Percentiles rank a stretch among this genome's conserved stretches.
Evolutionary conservation across 1,284 basidiomycete species (phyloP).

Genomic region (Boletus albobrunnescens): DNA sequence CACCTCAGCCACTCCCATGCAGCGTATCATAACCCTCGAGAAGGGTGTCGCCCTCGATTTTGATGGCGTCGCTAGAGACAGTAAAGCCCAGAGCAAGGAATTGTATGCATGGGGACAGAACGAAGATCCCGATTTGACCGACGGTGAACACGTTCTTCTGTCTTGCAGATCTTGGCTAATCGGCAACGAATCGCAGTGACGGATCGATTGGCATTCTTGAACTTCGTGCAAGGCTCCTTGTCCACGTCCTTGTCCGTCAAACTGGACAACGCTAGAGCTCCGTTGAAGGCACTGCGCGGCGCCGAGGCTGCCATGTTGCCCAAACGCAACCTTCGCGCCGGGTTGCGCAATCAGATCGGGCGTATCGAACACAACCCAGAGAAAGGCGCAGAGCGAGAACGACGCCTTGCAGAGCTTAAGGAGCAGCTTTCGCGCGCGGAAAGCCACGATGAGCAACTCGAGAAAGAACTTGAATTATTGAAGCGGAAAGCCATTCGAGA

Average conservation of each 20-base stretch:
- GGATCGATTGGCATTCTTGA: slow-evolving; percentile 74
- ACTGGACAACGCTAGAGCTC: slow-evolving; percentile 56
- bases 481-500: slow-evolving; percentile 71
- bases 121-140: slow-evolving; percentile 66
- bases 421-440: slow-evolving; percentile 62
- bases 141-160: slow-evolving; percentile 46
- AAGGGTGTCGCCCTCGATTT: slow-evolving; percentile 73
- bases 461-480: slow-evolving; percentile 64
- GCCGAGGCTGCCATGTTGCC: slow-evolving; percentile 60
- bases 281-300: slow-evolving; percentile 67
- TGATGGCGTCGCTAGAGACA: slow-evolving; percentile 59
- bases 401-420: slow-evolving; percentile 59
- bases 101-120: slow-evolving; percentile 75
- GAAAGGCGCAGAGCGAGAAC: slow-evolving; percentile 47
- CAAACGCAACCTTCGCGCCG: slow-evolving; percentile 54
- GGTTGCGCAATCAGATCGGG: slow-evolving; percentile 56
- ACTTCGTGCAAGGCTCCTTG: slow-evolving; percentile 68
- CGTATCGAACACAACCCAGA: slow-evolving; percentile 62
- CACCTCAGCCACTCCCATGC: slow-evolving; percentile 56
- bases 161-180: slow-evolving; percentile 9
- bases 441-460: slow-evolving; percentile 56
- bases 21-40: slow-evolving; percentile 70
- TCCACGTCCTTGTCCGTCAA: slow-evolving; percentile 54
- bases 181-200: slow-evolving; percentile 45
- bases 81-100: slow-evolving; percentile 73